Evolutionary conservation across 208 protist genomes (phyloP), one percentile per base, ranked within the genome.

Genomic region (Lotmaria passim): DNA sequence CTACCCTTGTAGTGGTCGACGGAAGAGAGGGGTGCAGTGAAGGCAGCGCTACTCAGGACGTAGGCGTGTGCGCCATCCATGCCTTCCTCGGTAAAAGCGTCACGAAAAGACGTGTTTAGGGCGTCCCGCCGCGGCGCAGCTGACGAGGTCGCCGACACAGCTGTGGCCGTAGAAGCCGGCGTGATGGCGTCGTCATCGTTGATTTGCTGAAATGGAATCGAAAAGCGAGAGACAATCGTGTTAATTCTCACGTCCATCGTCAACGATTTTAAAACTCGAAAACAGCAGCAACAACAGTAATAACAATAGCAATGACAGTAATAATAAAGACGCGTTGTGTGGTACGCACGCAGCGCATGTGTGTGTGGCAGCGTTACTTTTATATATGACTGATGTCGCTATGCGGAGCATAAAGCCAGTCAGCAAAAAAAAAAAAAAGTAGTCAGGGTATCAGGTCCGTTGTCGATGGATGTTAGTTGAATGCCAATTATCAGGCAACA

Each of bases 201-300:
- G 4, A 64, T 14, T 1, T 6, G 10, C 0, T 41, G 36, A 24
- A 69, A 23, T 3, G 53, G 47, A 28, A 74, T 68, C 19, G 34
- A 10, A 33, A 75, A 69, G 33, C 69, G 69, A 2, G 51, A 63
- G 28, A 69, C 28, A 36, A 75, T 63, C 23, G 50, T 75, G 53
- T 33, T 28, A 0, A 75, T 0, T 6, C 39, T 57, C 34, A 70
- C 56, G 19, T 69, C 56, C 71, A 70, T 69, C 17, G 11, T 11
- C 19, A 23, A 6, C 36, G 12, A 17, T 46, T 19, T 10, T 15
- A 10, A n/a, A 15, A 4, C 41, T 46, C 41, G 41, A 3, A n/a
- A n/a, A 41, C 38, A 41, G 38, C 38, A 41, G 38, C 10, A 41
- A 41, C n/a, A n/a, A n/a, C n/a, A n/a, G n/a, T n/a, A n/a, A n/a